A percentile compares a stretch with the other conserved stretches of the same genome.
phyloP scores from a whole-genome alignment of 495 filamentous ascomycete genomes.

The Podospora pseudoanserina region DNA sequence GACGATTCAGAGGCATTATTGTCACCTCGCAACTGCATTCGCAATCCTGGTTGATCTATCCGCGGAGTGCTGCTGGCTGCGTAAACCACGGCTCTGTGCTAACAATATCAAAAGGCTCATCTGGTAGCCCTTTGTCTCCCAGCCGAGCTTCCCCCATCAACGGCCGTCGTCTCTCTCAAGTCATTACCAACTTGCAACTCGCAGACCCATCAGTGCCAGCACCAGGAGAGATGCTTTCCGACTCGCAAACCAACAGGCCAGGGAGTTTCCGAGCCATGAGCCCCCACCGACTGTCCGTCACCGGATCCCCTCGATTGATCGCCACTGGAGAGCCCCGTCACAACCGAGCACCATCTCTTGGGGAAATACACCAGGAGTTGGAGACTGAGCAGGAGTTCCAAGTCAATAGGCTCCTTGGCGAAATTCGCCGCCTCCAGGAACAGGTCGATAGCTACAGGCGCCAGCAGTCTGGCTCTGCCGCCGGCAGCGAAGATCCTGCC shows the following conservation, averaged over 20 bases:
- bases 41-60: too few relatives aligned
- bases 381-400: slow-evolving; percentile 95
- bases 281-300: slow-evolving; percentile 55
- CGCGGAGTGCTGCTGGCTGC: too few relatives aligned
- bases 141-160: slow-evolving; percentile 53
- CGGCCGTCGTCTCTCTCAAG: slow-evolving; percentile 62
- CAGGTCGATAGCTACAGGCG: slow-evolving; percentile 63
- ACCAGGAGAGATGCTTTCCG: slow-evolving; percentile 60
- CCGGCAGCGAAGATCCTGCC: slow-evolving; percentile 63
- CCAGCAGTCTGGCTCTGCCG: slow-evolving; percentile 42
- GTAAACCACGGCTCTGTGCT: slow-evolving; percentile 10
- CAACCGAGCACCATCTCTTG: slow-evolving; percentile 67
- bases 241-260: slow-evolving; percentile 28
- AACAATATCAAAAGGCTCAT: slow-evolving; percentile 43
- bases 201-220: slow-evolving; percentile 61
- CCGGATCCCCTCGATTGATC: slow-evolving; percentile 54
- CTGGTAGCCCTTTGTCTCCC: slow-evolving; percentile 51
- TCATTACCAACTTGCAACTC: slow-evolving; percentile 69
- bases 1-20: too few relatives aligned
- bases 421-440: slow-evolving; percentile 83
- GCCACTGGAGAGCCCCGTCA: slow-evolving; percentile 59
- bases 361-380: slow-evolving; percentile 93
- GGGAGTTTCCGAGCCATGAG: slow-evolving; percentile 39
- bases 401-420: slow-evolving; percentile 85
- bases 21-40: too few relatives aligned